These are phyloP conservation scores for Manihot esculenta DNA, from an alignment of 441 rosid species.

Conservation along the genomic window DNA sequence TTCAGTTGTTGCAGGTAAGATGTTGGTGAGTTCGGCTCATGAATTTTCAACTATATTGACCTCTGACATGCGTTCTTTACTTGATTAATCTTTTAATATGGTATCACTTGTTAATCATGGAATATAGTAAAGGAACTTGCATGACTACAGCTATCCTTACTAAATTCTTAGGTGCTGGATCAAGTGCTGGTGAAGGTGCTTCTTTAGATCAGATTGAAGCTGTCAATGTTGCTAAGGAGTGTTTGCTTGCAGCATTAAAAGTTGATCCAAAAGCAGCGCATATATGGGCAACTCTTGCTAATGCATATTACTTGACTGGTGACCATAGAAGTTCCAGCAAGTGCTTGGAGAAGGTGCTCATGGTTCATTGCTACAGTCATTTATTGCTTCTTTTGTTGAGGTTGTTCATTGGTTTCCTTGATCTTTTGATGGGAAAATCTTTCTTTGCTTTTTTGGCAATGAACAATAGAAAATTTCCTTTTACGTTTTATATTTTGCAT, in stretches of 20 bases:
- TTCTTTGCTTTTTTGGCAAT: slow-evolving; percentile 20
- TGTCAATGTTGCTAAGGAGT: slow-evolving; percentile 76
- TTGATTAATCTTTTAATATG: neutral
- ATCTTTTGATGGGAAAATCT: slow-evolving; percentile 22
- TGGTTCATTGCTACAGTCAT: slow-evolving; percentile 47
- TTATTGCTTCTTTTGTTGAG: slow-evolving; percentile 53
- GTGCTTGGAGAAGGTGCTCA: slow-evolving; percentile 99
- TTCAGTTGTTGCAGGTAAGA: slow-evolving; percentile 69
- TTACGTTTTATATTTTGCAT: neutral
- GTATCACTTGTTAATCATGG: slow-evolving; percentile 2
- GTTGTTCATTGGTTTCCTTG: slow-evolving; percentile 51
- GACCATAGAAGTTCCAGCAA: slow-evolving; percentile 87
- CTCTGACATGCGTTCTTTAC: neutral
- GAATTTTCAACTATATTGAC: slow-evolving; percentile 11
- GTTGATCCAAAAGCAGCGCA: slow-evolving; percentile 86
- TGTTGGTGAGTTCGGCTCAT: slow-evolving; percentile 16
- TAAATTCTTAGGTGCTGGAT: slow-evolving; percentile 74
- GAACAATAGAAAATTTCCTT: slow-evolving; percentile 1
- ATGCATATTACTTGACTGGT: slow-evolving; percentile 65
- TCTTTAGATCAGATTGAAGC: slow-evolving; percentile 51
- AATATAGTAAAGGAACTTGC: neutral
- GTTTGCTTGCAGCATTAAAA: slow-evolving; percentile 71
- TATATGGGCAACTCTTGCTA: slow-evolving; percentile 84
- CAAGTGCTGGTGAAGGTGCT: slow-evolving; percentile 66
- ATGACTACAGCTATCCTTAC: slow-evolving; percentile 8